A percentile compares a stretch with the other conserved stretches of the same genome.
These are phyloP conservation scores for Ceriops decandra DNA, from an alignment of 345 rosid genomes.

Conservation along the genomic window DNA sequence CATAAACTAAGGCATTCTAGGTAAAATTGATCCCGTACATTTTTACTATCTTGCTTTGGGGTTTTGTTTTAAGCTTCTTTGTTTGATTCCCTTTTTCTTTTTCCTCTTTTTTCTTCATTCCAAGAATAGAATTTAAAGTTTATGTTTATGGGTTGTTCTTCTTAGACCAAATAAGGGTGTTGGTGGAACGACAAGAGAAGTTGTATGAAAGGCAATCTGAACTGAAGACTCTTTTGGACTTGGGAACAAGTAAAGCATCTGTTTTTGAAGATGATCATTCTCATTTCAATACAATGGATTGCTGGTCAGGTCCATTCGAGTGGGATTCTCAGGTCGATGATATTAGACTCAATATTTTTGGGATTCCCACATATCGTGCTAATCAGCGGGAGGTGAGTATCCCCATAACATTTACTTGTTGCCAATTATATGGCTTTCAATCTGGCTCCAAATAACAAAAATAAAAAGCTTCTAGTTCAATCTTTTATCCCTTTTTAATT, in stretches of 20 bases:
- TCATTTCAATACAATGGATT: slow-evolving; percentile 29
- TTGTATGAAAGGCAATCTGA: slow-evolving; percentile 66
- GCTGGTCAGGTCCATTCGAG: slow-evolving; percentile 68
- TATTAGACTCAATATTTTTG: slow-evolving; percentile 68
- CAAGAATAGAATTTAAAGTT: neutral
- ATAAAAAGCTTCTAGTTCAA: too few relatives aligned
- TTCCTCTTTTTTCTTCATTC: neutral
- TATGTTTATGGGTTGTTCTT: slow-evolving; percentile 8
- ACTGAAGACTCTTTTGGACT: slow-evolving; percentile 52
- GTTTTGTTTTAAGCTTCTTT: neutral
- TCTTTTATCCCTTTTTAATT: too few relatives aligned
- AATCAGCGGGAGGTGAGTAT: slow-evolving; percentile 76
- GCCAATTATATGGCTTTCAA: too few relatives aligned
- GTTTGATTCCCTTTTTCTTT: too few relatives aligned
- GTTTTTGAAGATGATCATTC: slow-evolving; percentile 21
- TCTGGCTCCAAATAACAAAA: too few relatives aligned
- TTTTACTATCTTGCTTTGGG: too few relatives aligned
- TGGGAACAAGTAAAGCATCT: slow-evolving; percentile 45
- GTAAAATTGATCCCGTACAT: too few relatives aligned
- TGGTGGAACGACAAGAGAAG: slow-evolving; percentile 74
- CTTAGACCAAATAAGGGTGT: slow-evolving; percentile 60
- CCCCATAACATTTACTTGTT: neutral
- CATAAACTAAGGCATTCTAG: too few relatives aligned
- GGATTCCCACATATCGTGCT: slow-evolving; percentile 71
- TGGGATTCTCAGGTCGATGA: slow-evolving; percentile 87